Evolutionary conservation across 768 basidiomycete species (phyloP).

Genomic region (Leccinellum luteum): DNA sequence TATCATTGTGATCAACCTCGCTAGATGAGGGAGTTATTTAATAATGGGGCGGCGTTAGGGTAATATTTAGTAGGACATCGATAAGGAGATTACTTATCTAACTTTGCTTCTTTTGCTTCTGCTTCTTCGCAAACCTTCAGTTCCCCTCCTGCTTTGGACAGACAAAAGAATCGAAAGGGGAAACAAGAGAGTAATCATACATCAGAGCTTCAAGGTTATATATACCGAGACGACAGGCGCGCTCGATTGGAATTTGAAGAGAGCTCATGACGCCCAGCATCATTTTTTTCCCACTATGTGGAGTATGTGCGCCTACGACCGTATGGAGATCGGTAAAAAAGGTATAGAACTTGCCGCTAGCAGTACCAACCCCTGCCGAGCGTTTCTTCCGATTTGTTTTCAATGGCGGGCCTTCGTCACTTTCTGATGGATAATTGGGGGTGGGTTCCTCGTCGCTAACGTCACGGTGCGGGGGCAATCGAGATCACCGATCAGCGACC

Average conservation of each 20-base stretch:
- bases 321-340: not conserved
- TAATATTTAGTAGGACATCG: slow-evolving; percentile 59
- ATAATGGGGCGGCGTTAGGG: slow-evolving; percentile 78
- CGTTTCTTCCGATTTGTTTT: slow-evolving; percentile 7
- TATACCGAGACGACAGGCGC: slow-evolving; percentile 67
- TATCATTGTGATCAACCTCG: slow-evolving; percentile 85
- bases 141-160: not conserved
- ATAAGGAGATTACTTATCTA: slow-evolving; percentile 93
- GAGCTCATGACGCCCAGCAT: slow-evolving; percentile 35
- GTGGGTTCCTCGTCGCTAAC: slow-evolving; percentile 2
- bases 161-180: not conserved
- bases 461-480: slow-evolving; percentile 4
- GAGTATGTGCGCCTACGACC: slow-evolving; percentile 54
- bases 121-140: not conserved
- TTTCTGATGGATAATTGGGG: slow-evolving; percentile 13
- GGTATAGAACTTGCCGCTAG: not conserved
- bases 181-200: slow-evolving; percentile 4
- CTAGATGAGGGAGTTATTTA: slow-evolving; percentile 97
- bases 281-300: slow-evolving; percentile 72
- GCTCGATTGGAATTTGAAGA: slow-evolving; percentile 78
- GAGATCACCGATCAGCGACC: slow-evolving; percentile 3
- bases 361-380: not conserved
- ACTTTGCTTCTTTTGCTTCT: slow-evolving; percentile 25
- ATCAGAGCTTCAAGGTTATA: slow-evolving; percentile 14
- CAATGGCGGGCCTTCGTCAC: slow-evolving; percentile 11